Conservation (phyloP, 2,329 filamentous ascomycete genomes). For the Cercospora sojina region DNA sequence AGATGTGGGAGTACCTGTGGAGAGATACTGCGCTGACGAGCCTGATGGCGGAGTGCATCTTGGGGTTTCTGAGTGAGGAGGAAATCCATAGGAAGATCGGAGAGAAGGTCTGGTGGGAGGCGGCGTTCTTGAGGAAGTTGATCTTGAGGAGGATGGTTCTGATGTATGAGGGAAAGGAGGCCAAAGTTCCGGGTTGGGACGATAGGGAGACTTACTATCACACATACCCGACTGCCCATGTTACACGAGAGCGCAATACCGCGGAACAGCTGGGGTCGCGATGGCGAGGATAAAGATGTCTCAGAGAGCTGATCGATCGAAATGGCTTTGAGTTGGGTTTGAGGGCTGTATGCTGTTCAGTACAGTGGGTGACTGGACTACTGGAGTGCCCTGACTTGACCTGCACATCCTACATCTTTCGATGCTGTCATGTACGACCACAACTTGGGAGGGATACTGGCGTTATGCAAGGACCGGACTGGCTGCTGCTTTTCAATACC, state of each 20-base stretch:
- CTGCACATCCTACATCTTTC: too few species aligned
- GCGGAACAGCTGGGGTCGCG: too few species aligned
- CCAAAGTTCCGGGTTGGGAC: neutral
- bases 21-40: neutral
- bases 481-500: neutral
- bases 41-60: neutral
- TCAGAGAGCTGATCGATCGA: too few species aligned
- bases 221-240: neutral
- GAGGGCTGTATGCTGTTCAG: too few species aligned
- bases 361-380: too few species aligned
- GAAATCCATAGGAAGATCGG: neutral
- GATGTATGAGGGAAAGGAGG: neutral
- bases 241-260: too few species aligned
- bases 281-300: too few species aligned
- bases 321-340: too few species aligned
- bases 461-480: neutral
- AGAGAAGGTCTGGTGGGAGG: neutral
- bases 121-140: neutral
- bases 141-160: neutral
- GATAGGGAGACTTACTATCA: neutral
- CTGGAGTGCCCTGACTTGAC: too few species aligned
- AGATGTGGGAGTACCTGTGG: neutral
- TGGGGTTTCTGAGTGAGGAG: neutral
- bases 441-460: neutral
- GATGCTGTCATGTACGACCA: neutral